phyloP scores from a whole-genome alignment of 225 moss, liverwort and hornwort species.

The Straminergon stramineum region DNA sequence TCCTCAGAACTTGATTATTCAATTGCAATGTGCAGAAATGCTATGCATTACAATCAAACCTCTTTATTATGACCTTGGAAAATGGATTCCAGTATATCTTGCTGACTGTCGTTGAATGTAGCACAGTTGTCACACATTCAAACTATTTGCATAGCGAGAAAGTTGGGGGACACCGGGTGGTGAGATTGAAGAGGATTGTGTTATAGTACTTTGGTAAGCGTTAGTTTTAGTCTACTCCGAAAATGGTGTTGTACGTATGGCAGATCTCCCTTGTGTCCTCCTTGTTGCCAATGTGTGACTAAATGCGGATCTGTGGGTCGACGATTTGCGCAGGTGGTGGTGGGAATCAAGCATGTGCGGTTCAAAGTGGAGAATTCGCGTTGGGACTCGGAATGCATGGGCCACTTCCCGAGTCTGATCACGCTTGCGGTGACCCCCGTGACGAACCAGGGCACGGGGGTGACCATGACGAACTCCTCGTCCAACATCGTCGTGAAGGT shows the following conservation, averaged over 20 bases:
- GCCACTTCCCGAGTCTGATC: constrained; percentile 34
- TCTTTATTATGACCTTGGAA: not conserved
- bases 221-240: not conserved
- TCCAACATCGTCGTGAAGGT: constrained; percentile 26
- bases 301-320: not conserved
- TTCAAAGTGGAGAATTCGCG: constrained; percentile 44
- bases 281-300: too few species aligned
- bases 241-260: not conserved
- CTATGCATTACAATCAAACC: not conserved
- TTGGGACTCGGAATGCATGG: constrained; percentile 29
- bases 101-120: not conserved
- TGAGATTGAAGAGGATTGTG: not conserved
- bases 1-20: not conserved
- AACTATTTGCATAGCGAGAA: not conserved
- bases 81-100: not conserved
- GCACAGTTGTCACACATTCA: not conserved
- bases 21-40: not conserved
- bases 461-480: constrained; percentile 42
- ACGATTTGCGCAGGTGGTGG: constrained; percentile 18
- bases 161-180: not conserved
- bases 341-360: constrained; percentile 46
- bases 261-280: not conserved
- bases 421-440: constrained; percentile 32
- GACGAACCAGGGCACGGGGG: constrained; percentile 31
- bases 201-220: not conserved